Evolutionary conservation across 306 rosid genomes (phyloP).

Genomic region (Casuarina cunninghamiana): DNA sequence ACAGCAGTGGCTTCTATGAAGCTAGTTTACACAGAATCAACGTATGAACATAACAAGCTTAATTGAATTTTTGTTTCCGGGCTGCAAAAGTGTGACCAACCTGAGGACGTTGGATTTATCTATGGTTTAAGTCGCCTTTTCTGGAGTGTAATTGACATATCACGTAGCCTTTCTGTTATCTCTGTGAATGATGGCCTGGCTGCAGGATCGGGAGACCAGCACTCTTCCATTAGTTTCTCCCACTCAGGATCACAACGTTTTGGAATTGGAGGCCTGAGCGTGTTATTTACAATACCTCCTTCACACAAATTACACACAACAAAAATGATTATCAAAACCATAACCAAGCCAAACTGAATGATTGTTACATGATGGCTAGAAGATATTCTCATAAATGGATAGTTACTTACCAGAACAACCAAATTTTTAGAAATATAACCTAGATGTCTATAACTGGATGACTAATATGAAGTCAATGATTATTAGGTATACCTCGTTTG

Average conservation of each 20-base stretch:
- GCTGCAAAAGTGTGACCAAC: conserved; percentile 31
- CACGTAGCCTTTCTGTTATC: conserved; percentile 63
- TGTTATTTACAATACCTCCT: conserved; percentile 91
- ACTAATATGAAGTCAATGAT: background rate
- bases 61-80: conserved; percentile 7
- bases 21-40: background rate
- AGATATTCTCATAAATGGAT: background rate
- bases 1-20: conserved; percentile 29
- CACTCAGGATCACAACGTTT: conserved; percentile 83
- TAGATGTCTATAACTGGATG: background rate
- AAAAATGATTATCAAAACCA: conserved; percentile 23
- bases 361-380: background rate
- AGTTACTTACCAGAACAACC: background rate
- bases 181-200: conserved; percentile 80
- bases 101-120: conserved; percentile 34
- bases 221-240: conserved; percentile 84
- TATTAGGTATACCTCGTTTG: background rate
- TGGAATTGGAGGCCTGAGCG: conserved; percentile 84
- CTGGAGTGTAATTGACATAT: conserved; percentile 60
- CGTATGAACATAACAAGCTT: background rate
- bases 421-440: background rate
- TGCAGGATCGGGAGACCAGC: conserved; percentile 83
- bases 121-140: conserved; percentile 43
- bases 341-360: background rate
- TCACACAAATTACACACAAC: conserved; percentile 22